Evolutionary conservation across 2,329 filamentous ascomycete species (phyloP).

Genomic region (Scedosporium apiospermum): DNA sequence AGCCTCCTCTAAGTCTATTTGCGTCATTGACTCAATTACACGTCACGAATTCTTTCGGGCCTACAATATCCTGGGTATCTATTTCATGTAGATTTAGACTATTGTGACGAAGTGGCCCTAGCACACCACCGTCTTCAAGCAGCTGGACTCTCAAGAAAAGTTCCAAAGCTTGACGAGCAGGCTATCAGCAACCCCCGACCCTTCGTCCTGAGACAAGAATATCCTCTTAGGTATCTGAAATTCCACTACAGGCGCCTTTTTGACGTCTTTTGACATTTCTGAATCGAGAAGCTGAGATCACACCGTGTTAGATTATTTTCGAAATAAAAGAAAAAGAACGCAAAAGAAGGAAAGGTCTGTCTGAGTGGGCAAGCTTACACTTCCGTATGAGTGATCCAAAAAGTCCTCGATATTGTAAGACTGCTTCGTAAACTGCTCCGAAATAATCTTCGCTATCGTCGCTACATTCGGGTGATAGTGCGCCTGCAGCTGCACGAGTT

Average conservation of each 20-base stretch:
- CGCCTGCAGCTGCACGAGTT: slow-evolving; percentile 78
- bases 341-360: not conserved
- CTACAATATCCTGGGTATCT: no score
- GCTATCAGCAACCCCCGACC: slow-evolving; percentile 38
- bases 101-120: not conserved
- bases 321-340: not conserved
- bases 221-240: slow-evolving; percentile 88
- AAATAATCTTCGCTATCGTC: slow-evolving; percentile 84
- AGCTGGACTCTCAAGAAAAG: slow-evolving; percentile 24
- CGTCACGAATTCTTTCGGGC: no score
- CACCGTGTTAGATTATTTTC: not conserved
- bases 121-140: not conserved
- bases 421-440: slow-evolving; percentile 94
- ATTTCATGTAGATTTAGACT: not conserved
- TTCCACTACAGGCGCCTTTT: slow-evolving; percentile 80
- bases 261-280: slow-evolving; percentile 74
- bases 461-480: slow-evolving; percentile 98
- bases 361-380: slow-evolving; percentile 42
- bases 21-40: not conserved
- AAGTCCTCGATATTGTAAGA: slow-evolving; percentile 96
- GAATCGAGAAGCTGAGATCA: slow-evolving; percentile 62
- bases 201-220: slow-evolving; percentile 46
- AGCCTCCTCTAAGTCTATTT: no score
- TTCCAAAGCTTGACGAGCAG: slow-evolving; percentile 53
- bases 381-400: slow-evolving; percentile 83